Evolutionary conservation across 768 basidiomycete genomes (phyloP).

Genomic region (Russula dissimulans): DNA sequence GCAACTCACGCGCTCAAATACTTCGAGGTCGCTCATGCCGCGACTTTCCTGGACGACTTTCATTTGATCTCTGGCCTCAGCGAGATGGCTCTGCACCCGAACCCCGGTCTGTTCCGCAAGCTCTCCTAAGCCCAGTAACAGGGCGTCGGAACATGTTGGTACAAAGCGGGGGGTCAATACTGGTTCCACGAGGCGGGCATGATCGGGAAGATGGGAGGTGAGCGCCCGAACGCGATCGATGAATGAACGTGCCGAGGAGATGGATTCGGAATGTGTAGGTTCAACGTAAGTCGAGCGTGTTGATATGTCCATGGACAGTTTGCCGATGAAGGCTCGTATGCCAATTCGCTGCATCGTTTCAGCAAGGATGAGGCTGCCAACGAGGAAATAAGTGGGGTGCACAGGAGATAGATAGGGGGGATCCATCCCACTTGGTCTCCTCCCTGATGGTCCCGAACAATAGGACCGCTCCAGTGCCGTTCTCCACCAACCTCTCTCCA

Average conservation of each 20-base stretch:
- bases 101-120: constrained; percentile 40
- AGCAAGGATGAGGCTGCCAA: constrained; percentile 64
- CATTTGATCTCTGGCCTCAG: constrained; percentile 70
- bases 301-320: constrained; percentile 83
- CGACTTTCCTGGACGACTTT: constrained; percentile 57
- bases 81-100: constrained; percentile 72
- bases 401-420: not conserved
- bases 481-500: constrained; percentile 53
- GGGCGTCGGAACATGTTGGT: constrained; percentile 72
- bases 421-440: constrained; percentile 61
- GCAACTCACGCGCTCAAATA: constrained; percentile 54
- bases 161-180: constrained; percentile 87
- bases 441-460: constrained; percentile 79
- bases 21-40: constrained; percentile 58
- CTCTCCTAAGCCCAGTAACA: constrained; percentile 53
- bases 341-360: constrained; percentile 62
- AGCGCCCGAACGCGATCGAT: constrained; percentile 40
- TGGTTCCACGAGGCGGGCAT: constrained; percentile 57
- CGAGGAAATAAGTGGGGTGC: not conserved
- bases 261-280: constrained; percentile 39
- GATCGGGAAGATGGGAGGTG: constrained; percentile 32
- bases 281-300: constrained; percentile 66
- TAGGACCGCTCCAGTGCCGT: constrained; percentile 69
- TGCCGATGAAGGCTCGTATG: constrained; percentile 77
- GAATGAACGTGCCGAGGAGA: constrained; percentile 47